Evolutionary conservation across 2,329 filamentous ascomycete species (phyloP).

Genomic region (Fusarium setosum): DNA sequence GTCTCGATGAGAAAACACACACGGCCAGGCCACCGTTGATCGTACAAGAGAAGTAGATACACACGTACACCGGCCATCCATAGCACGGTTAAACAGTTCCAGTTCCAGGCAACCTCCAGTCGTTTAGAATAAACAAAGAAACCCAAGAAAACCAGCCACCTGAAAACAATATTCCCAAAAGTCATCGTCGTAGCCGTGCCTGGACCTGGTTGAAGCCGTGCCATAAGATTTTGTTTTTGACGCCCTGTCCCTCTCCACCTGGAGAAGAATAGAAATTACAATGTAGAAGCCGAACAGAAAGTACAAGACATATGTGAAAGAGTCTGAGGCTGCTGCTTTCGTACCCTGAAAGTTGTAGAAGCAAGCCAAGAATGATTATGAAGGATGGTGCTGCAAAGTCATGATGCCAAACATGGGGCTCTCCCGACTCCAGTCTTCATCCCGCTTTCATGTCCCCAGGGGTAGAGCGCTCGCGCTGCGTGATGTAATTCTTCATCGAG

Average conservation of each 20-base stretch:
- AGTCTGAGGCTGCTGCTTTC: conserved; percentile 4
- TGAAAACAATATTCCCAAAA: conserved; percentile 6
- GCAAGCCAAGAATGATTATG: background rate
- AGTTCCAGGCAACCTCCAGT: conserved; percentile 11
- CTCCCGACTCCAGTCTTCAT: background rate
- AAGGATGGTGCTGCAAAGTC: background rate
- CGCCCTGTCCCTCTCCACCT: conserved; percentile 21
- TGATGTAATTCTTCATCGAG: conserved; percentile 22
- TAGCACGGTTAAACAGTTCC: conserved; percentile 2
- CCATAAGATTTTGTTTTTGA: conserved; percentile 20
- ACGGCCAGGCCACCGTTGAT: conserved; percentile 14
- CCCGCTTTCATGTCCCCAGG: conserved; percentile 8
- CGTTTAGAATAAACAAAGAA: conserved; percentile 28
- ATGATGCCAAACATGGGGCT: conserved; percentile 21
- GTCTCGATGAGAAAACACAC: conserved; percentile 21
- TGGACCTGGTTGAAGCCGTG: conserved; percentile 17
- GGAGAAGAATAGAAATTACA: conserved; percentile 7
- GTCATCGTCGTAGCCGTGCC: conserved; percentile 26
- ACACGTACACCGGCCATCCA: conserved; percentile 9
- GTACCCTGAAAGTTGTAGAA: conserved; percentile 38
- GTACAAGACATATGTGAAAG: conserved; percentile 9
- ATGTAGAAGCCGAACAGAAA: conserved; percentile 5
- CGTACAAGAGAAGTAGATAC: conserved; percentile 31
- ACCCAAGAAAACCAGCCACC: conserved; percentile 9
- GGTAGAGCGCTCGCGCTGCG: conserved; percentile 20